Evolutionary conservation across 1,284 basidiomycete species (phyloP).

Genomic region (Pseudozyma tsukubaensis): DNA sequence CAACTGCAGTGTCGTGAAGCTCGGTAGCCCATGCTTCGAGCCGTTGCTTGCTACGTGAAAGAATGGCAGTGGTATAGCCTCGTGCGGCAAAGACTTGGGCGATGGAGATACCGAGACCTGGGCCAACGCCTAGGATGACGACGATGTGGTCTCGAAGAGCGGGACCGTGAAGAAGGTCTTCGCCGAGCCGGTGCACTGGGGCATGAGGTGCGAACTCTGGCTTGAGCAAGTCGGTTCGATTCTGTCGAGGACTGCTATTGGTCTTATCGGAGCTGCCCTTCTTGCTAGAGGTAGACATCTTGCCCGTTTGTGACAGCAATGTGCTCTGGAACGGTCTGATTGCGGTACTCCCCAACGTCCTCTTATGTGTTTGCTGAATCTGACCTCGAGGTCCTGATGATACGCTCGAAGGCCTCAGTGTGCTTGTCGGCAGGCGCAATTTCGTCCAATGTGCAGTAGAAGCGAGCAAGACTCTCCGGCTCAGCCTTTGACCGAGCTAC

Average conservation of each 20-base stretch:
- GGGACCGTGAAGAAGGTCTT: slow-evolving; percentile 48
- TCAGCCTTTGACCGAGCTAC: too few species aligned
- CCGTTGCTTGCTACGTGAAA: slow-evolving; percentile 44
- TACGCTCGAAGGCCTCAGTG: too few species aligned
- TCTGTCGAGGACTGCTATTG: slow-evolving; percentile 12
- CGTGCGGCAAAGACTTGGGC: slow-evolving; percentile 51
- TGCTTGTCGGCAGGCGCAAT: too few species aligned
- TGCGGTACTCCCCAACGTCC: too few species aligned
- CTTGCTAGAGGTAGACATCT: background rate
- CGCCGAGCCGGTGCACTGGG: slow-evolving; percentile 33
- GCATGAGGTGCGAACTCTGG: slow-evolving; percentile 38
- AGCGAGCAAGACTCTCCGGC: too few species aligned
- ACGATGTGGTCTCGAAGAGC: slow-evolving; percentile 42
- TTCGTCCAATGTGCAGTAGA: too few species aligned
- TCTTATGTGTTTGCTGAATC: too few species aligned
- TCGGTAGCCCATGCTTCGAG: slow-evolving; percentile 45
- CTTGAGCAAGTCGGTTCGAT: slow-evolving; percentile 42
- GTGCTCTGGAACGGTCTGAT: background rate
- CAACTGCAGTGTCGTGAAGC: slow-evolving; percentile 27
- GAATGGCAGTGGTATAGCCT: slow-evolving; percentile 57
- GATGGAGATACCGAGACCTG: slow-evolving; percentile 53
- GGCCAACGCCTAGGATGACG: slow-evolving; percentile 55
- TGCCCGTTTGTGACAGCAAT: background rate
- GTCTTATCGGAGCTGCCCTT: background rate
- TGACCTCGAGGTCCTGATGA: too few species aligned